Base-by-base conservation (phyloP, 2,329 filamentous ascomycete genomes). In the Alternaria gansuensis region DNA sequence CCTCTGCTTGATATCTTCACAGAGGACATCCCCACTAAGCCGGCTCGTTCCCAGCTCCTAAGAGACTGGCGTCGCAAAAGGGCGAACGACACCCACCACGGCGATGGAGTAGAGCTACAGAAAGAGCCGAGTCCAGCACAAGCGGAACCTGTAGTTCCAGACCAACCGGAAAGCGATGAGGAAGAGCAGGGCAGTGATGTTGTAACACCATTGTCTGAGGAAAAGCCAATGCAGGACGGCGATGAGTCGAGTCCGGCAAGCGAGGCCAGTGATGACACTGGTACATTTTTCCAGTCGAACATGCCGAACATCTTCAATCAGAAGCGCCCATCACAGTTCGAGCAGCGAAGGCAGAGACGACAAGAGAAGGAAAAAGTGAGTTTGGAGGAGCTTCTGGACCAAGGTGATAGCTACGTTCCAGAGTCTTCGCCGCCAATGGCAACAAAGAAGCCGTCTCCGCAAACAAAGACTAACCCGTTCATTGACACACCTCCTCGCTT, bases 41-140 rank as follows among this genome's bases (percentile, higher is more conserved):
- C 79, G 54, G 66, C 72, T 21, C 75, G 80, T 29, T 65, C 75
- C 14, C 81, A 80, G 56, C 70, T 80, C 28, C 76, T 79, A 34
- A 71, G 74, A 14, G 80, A 79, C 3, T 80, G 80, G 76, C 77
- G 80, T 40, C 72, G 77, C n/a, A 77, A 68, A 21, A 79, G 71
- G 34, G 74, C 71, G 5, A 75, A 65, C 48, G 69, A 80, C 48
- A 77, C 75, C 40, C 68, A 72, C 7, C 78, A 79, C 57, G 70
- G 74, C 23, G 77, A 81, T 40, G 78, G 76, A 48, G 71, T 73
- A 17, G 75, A 74, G 26, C 63, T 66, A 31, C 53, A 59, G 9
- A 58, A 67, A 43, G 57, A 64, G n/a, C 33, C 54, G 8, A 57
- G 46, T 1, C 41, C 59, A 21, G 51, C 54, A 26, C 13, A 48